A percentile compares a stretch with the other conserved stretches of the same genome.
phyloP scores from a whole-genome alignment of 345 rosid genomes.

The Draba incana region DNA sequence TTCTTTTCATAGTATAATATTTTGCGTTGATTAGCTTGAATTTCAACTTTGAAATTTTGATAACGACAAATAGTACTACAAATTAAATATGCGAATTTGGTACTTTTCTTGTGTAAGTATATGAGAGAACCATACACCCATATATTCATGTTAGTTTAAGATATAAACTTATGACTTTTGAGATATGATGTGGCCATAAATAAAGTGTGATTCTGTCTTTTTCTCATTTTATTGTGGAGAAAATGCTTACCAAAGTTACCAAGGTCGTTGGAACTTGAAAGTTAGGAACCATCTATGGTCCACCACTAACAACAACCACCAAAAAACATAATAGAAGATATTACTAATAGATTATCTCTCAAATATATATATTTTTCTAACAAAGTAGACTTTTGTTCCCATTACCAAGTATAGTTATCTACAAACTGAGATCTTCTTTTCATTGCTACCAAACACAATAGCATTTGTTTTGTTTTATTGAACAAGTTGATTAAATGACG shows the following conservation, averaged over 20 bases:
- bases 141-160: background rate
- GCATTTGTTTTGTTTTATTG: background rate
- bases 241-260: constrained; percentile 26
- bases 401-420: constrained; percentile 23
- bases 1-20: background rate
- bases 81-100: background rate
- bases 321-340: constrained; percentile 8
- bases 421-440: no score
- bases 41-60: background rate
- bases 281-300: constrained; percentile 33
- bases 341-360: constrained; percentile 20
- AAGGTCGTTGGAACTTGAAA: constrained; percentile 34
- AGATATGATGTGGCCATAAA: constrained; percentile 12
- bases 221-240: constrained; percentile 21
- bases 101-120: background rate
- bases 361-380: constrained; percentile 17
- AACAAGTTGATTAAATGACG: background rate
- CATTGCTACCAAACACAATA: constrained; percentile 10
- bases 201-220: constrained; percentile 21
- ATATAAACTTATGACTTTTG: constrained; percentile 18
- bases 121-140: background rate
- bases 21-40: background rate
- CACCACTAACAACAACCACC: constrained; percentile 39
- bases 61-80: background rate
- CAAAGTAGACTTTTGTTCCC: constrained; percentile 27